Evolutionary conservation across 768 basidiomycete genomes (phyloP).

Genomic region (Boletellus emodensis): DNA sequence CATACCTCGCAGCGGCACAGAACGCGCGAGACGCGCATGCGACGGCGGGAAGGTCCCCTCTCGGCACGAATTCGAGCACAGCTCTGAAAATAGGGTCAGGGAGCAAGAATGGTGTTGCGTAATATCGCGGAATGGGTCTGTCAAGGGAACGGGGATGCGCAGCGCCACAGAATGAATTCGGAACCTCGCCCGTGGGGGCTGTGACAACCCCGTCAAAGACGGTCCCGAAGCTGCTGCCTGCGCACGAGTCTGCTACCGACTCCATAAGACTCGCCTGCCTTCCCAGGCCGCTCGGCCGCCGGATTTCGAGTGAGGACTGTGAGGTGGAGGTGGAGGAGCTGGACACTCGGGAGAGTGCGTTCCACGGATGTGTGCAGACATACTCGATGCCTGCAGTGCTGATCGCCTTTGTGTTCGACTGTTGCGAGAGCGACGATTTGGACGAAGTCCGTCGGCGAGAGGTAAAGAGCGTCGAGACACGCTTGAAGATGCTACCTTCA

Average conservation of each 20-base stretch:
- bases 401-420: background rate
- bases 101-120: slow-evolving; percentile 3
- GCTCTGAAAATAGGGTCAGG: slow-evolving; percentile 17
- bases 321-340: slow-evolving; percentile 17
- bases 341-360: slow-evolving; percentile 20
- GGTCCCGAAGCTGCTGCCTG: slow-evolving; percentile 3
- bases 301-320: slow-evolving; percentile 29
- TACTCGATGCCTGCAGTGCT: slow-evolving; percentile 16
- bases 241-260: slow-evolving; percentile 10
- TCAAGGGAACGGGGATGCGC: slow-evolving; percentile 3
- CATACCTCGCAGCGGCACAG: slow-evolving; percentile 18
- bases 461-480: slow-evolving; percentile 27
- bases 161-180: slow-evolving; percentile 17
- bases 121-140: background rate
- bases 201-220: background rate
- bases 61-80: slow-evolving; percentile 22
- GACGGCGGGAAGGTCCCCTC: slow-evolving; percentile 14
- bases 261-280: slow-evolving; percentile 27
- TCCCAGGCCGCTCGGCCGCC: slow-evolving; percentile 30
- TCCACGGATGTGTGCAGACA: slow-evolving; percentile 9
- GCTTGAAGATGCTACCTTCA: slow-evolving; percentile 25
- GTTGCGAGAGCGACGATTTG: slow-evolving; percentile 11
- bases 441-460: slow-evolving; percentile 19
- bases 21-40: slow-evolving; percentile 24
- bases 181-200: slow-evolving; percentile 14